Percentiles rank a stretch among this genome's conserved stretches.
These are phyloP conservation scores for Dispira parvispora DNA, from an alignment of 192 early-diverging fungal genomes.

Conservation along the genomic window DNA sequence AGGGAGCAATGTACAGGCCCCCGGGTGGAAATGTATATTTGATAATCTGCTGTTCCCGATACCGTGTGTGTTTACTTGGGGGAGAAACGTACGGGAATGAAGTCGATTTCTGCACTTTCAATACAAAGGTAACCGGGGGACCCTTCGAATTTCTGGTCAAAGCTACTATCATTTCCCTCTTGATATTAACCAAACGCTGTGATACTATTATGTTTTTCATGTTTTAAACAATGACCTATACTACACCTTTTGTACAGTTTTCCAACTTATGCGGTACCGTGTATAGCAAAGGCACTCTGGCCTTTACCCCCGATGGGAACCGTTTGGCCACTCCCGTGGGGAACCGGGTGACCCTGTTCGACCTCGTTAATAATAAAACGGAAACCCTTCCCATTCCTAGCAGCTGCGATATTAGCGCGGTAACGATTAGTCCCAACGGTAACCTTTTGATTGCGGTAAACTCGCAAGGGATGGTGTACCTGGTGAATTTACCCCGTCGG, in stretches of 20 bases:
- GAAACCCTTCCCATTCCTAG: constrained; percentile 89
- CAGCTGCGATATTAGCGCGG: constrained; percentile 69
- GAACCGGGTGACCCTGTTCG: constrained; percentile 89
- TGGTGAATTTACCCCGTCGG: constrained; percentile 75
- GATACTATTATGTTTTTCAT: neutral
- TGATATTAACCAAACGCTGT: too few relatives aligned
- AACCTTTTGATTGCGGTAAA: constrained; percentile 82
- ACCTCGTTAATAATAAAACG: constrained; percentile 85
- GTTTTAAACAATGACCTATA: neutral
- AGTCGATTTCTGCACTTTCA: too few relatives aligned
- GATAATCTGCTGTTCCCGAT: too few relatives aligned
- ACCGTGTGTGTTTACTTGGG: too few relatives aligned
- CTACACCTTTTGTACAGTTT: constrained; percentile 33
- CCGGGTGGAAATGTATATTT: neutral
- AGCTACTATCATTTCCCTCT: neutral
- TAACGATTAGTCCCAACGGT: constrained; percentile 82
- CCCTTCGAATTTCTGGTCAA: neutral
- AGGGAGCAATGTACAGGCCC: neutral
- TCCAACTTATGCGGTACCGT: constrained; percentile 97
- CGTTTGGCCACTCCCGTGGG: constrained; percentile 88
- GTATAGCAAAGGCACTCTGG: constrained; percentile 86
- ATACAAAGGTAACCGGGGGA: neutral
- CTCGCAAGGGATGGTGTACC: constrained; percentile 73
- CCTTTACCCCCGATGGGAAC: constrained; percentile 92
- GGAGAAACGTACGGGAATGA: too few relatives aligned